Evolutionary conservation across 805 yeast species (phyloP).

Genomic region (Wickerhamiella siamensis): DNA sequence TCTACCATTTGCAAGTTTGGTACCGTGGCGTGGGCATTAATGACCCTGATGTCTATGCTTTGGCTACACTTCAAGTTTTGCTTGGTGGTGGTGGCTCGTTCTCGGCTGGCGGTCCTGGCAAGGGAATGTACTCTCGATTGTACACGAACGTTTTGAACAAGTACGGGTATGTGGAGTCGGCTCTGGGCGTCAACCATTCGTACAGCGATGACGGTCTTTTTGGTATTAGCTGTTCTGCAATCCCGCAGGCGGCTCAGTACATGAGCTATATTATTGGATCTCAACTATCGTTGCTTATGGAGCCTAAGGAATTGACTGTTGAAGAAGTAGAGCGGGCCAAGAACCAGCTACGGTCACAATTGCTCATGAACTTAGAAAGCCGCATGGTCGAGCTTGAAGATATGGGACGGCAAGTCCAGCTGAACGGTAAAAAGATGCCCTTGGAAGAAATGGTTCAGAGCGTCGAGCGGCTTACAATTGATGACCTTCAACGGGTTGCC

Average conservation of each 20-base stretch:
- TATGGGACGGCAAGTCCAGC: constrained; percentile 85
- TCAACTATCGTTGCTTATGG: constrained; percentile 41
- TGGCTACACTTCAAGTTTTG: constrained; percentile 78
- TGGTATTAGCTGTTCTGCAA: constrained; percentile 73
- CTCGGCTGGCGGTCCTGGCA: constrained; percentile 98
- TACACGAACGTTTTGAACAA: constrained; percentile 85
- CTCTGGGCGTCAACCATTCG: constrained; percentile 77
- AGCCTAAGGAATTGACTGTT: constrained; percentile 46
- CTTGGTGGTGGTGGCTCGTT: constrained; percentile 97
- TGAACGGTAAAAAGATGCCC: constrained; percentile 60
- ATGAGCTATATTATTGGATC: constrained; percentile 65
- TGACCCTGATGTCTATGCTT: constrained; percentile 76
- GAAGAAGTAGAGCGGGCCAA: constrained; percentile 80
- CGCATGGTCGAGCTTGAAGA: constrained; percentile 92
- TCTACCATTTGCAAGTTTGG: constrained; percentile 73
- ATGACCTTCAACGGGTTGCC: constrained; percentile 63
- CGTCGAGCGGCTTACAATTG: constrained; percentile 52
- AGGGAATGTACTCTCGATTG: constrained; percentile 92
- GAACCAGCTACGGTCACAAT: constrained; percentile 74
- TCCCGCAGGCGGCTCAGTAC: constrained; percentile 74
- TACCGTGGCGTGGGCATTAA: constrained; percentile 77
- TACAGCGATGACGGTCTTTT: constrained; percentile 83
- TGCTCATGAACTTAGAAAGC: constrained; percentile 85
- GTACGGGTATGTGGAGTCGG: constrained; percentile 80
- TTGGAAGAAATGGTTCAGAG: constrained; percentile 68